These are phyloP conservation scores for Pythium brachiatum DNA, from an alignment of 352 stramenopile species.

Conservation along the genomic window DNA sequence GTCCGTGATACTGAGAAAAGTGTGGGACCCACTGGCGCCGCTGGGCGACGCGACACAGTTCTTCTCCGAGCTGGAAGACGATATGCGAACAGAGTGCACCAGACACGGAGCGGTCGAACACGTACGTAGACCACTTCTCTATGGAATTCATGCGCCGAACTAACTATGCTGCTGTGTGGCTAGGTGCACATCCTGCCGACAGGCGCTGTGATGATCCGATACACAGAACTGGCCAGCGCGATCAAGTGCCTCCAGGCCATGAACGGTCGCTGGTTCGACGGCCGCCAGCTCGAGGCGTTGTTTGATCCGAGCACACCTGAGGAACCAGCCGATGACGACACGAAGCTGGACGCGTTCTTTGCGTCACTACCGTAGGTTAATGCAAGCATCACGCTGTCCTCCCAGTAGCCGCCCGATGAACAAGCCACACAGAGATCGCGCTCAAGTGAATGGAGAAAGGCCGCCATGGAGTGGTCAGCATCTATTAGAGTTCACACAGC, in stretches of 20 bases:
- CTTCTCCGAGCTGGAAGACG: constrained; percentile 74
- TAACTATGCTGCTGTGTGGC: background rate
- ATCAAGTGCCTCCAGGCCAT: constrained; percentile 77
- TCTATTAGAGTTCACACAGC: background rate
- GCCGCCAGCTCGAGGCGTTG: constrained; percentile 53
- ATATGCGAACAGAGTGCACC: constrained; percentile 70
- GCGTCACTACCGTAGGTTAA: constrained; percentile 34
- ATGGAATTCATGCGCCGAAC: background rate
- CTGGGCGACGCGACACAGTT: constrained; percentile 46
- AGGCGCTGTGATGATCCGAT: constrained; percentile 63
- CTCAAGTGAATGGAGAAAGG: no score
- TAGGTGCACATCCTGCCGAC: constrained; percentile 65
- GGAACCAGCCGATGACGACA: constrained; percentile 57
- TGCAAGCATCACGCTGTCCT: no score
- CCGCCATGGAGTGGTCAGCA: background rate
- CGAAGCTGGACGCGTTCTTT: constrained; percentile 79
- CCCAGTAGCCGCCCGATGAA: no score
- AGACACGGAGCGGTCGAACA: constrained; percentile 66
- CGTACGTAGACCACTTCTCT: constrained; percentile 20
- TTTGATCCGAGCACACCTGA: constrained; percentile 62
- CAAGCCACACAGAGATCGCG: no score
- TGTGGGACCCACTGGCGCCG: constrained; percentile 57
- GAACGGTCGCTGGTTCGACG: constrained; percentile 78
- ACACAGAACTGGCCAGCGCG: constrained; percentile 42
- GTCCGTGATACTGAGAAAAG: constrained; percentile 56